Base-by-base conservation (phyloP, 1,284 basidiomycete species). In the Tylopilus sp. region DNA sequence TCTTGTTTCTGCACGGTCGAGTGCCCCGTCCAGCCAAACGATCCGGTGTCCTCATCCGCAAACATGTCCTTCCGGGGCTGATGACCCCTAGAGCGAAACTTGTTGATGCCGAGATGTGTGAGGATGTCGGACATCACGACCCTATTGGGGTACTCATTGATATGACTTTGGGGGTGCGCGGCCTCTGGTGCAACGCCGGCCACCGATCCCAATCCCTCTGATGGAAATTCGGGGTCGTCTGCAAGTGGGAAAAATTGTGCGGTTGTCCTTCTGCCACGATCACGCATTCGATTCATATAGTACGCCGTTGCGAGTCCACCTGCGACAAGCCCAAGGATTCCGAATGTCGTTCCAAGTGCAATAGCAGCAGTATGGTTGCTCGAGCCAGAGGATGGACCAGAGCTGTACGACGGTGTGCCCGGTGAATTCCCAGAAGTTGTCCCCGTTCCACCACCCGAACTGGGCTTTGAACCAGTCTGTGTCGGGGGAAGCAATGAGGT, bases 21-120 rank as follows among this genome's bases (percentile, higher is more conserved):
- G 58, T 44, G 58, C 61, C 46, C 57, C 57, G 48, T 55, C 65
- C 30, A 60, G 28, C 68, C 72, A 48, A 84, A 80, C 18, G 78
- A 74, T 12, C 74, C 70, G 2, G 76, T 73, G 58, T 89, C 86
- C 65, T 89, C 86, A 51, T 89, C 86, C 2, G 80, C 86, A 30
- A 89, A 75, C 79, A 89, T 89, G 60, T 89, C 86, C 26, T 75
- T 72, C 30, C 84, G 58, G 10, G 65, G 65, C 13, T 46, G 60
- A 12, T 10, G 46, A n/a, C 41, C 16, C 13, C 7, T 31, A 15
- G 43, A 48, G 34, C 41, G 45, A 44, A 42, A 50, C 40, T 48
- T 64, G 18, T 28, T 40, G 49, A 68, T 40, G 33, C 64, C 57
- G 13, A 70, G 37, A 31, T 38, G 45, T 36, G 56, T 39, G 18